phyloP scores from a whole-genome alignment of 2,329 filamentous ascomycete species.

The Chrysosporium keratinophilum region DNA sequence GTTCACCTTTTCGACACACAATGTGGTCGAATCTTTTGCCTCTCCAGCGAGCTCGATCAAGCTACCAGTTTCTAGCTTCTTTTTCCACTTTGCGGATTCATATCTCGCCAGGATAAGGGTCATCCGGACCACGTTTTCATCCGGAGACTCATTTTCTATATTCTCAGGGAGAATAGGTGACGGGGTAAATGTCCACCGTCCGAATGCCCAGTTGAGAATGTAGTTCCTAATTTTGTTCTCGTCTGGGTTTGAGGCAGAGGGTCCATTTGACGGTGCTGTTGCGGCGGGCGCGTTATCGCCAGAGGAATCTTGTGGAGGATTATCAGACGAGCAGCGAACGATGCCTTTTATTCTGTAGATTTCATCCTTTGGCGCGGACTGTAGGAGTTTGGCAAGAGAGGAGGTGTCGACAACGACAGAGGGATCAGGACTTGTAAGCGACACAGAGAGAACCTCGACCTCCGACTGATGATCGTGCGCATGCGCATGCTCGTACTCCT shows the following conservation, averaged over 20 bases:
- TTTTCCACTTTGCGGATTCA: slow-evolving; percentile 41
- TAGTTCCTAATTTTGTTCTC: slow-evolving; percentile 46
- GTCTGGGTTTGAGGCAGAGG: slow-evolving; percentile 11
- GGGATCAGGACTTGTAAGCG: slow-evolving; percentile 41
- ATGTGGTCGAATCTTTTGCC: not conserved
- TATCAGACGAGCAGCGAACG: slow-evolving; percentile 36
- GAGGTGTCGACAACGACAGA: slow-evolving; percentile 47
- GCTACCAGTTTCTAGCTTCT: slow-evolving; percentile 35
- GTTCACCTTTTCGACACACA: slow-evolving; percentile 1
- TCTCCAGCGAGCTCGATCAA: slow-evolving; percentile 17
- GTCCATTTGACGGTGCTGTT: slow-evolving; percentile 8
- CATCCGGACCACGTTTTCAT: slow-evolving; percentile 29
- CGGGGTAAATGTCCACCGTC: slow-evolving; percentile 80
- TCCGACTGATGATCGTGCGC: slow-evolving; percentile 60
- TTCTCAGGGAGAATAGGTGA: slow-evolving; percentile 26
- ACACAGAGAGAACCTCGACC: slow-evolving; percentile 83
- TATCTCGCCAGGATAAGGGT: slow-evolving; percentile 40
- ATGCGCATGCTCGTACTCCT: slow-evolving; percentile 19
- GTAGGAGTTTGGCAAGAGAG: slow-evolving; percentile 52
- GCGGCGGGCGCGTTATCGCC: slow-evolving; percentile 34
- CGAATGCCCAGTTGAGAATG: slow-evolving; percentile 97
- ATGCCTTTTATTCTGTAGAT: slow-evolving; percentile 87
- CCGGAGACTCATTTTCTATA: not conserved
- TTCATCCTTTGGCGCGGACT: slow-evolving; percentile 80
- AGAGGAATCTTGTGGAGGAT: slow-evolving; percentile 39